A percentile compares a stretch with the other conserved stretches of the same genome.
phyloP scores from a whole-genome alignment of 805 yeast genomes.

The Suhomyces kilbournensis region DNA sequence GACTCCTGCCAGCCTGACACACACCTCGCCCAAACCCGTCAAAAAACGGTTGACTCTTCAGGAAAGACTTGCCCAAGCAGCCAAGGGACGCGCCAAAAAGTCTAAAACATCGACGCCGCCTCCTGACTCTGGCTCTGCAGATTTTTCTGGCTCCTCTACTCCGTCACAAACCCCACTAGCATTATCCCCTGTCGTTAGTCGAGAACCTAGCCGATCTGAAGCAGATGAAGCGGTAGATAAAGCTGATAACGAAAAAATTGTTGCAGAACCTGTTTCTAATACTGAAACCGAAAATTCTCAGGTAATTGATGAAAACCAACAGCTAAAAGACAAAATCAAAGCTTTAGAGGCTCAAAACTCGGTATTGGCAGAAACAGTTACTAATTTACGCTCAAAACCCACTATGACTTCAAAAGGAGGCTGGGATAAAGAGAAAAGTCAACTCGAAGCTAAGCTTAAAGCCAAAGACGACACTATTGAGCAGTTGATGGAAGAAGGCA shows the following conservation, averaged over 20 bases:
- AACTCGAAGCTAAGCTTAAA: slow-evolving; percentile 5
- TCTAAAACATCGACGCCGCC: not conserved
- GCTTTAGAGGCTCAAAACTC: not conserved
- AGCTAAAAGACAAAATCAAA: not conserved
- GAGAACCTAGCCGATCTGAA: not conserved
- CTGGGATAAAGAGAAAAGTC: slow-evolving; percentile 3
- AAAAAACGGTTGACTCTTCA: slow-evolving; percentile 72
- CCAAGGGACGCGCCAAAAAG: slow-evolving; percentile 43
- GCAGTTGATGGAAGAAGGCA: slow-evolving; percentile 73
- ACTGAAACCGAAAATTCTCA: not conserved
- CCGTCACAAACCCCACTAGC: slow-evolving; percentile 3
- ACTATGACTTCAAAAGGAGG: not conserved
- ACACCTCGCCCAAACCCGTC: slow-evolving; percentile 3
- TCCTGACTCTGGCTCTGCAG: not conserved
- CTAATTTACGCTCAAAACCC: not conserved
- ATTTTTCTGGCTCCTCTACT: not conserved
- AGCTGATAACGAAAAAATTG: not conserved
- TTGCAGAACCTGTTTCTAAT: not conserved
- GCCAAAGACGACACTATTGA: slow-evolving; percentile 59
- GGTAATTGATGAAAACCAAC: not conserved
- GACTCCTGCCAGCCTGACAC: not conserved
- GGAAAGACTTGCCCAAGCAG: slow-evolving; percentile 82
- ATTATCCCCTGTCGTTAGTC: slow-evolving; percentile 2
- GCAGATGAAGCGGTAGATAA: not conserved
- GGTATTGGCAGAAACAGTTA: not conserved